Conservation (phyloP, 179 eudicot species). For the Drosera spatulata region DNA sequence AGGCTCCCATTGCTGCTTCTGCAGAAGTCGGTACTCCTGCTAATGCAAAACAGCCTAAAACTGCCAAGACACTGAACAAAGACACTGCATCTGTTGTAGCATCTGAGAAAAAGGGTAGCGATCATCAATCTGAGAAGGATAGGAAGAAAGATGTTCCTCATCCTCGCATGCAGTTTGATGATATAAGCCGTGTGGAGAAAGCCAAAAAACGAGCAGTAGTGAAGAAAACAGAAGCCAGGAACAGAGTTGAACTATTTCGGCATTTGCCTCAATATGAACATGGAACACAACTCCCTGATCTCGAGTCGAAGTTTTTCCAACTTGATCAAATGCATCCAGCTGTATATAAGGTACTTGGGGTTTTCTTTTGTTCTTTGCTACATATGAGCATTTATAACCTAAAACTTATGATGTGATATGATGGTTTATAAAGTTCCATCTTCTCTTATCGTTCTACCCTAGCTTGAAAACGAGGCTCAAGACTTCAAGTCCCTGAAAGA, state of each 20-base stretch:
- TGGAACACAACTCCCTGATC: conserved; percentile 82
- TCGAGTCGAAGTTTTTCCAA: conserved; percentile 70
- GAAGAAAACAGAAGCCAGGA: conserved; percentile 85
- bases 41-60: conserved; percentile 44
- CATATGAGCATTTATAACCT: no score
- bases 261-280: conserved; percentile 99
- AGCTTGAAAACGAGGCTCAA: no score
- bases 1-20: conserved; percentile 36
- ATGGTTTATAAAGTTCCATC: no score
- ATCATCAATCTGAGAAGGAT: conserved; percentile 73
- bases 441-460: no score
- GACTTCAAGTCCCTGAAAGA: no score
- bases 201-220: conserved; percentile 95
- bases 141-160: conserved; percentile 98
- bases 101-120: conserved; percentile 73
- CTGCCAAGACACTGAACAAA: conserved; percentile 45
- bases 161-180: conserved; percentile 99
- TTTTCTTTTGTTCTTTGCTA: no score
- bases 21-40: conserved; percentile 24
- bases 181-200: conserved; percentile 81
- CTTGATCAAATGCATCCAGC: conserved; percentile 88
- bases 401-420: no score
- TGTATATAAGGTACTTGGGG: conserved; percentile 53
- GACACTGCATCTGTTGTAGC: conserved; percentile 55
- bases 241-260: conserved; percentile 94